Conservation (phyloP, 225 moss, liverwort and hornwort species). For the Straminergon stramineum region DNA sequence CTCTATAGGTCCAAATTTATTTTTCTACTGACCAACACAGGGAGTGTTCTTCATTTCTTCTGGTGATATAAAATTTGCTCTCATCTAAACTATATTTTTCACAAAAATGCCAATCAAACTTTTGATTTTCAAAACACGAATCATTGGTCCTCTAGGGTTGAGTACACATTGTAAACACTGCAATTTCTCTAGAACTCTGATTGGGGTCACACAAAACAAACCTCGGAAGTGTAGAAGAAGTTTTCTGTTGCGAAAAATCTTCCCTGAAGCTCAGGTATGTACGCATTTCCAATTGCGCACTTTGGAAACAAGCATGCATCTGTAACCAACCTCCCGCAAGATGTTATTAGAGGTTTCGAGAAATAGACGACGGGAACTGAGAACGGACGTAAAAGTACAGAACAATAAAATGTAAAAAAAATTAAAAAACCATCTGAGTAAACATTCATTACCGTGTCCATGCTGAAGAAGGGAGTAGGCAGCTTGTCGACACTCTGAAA, state of each 20-base stretch:
- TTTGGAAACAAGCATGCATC: slow-evolving; percentile 42
- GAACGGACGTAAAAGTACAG: background rate
- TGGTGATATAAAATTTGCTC: background rate
- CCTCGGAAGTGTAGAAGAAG: slow-evolving; percentile 63
- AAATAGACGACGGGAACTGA: background rate
- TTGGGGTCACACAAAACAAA: background rate
- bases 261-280: slow-evolving; percentile 44
- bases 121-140: background rate
- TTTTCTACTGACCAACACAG: background rate
- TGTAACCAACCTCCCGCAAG: slow-evolving; percentile 15
- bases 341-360: background rate
- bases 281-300: slow-evolving; percentile 56
- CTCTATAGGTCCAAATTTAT: background rate
- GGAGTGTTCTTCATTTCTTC: background rate
- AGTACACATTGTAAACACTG: background rate
- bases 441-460: slow-evolving; percentile 29
- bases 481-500: slow-evolving; percentile 54
- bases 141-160: background rate
- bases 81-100: background rate
- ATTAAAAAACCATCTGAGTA: background rate
- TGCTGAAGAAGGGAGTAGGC: slow-evolving; percentile 47
- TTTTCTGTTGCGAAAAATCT: slow-evolving; percentile 65
- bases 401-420: background rate
- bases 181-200: background rate
- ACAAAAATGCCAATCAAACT: background rate